A percentile compares a stretch with the other conserved stretches of the same genome.
Conservation (phyloP, 2,329 filamentous ascomycete genomes). For the Monosporascus sp. region DNA sequence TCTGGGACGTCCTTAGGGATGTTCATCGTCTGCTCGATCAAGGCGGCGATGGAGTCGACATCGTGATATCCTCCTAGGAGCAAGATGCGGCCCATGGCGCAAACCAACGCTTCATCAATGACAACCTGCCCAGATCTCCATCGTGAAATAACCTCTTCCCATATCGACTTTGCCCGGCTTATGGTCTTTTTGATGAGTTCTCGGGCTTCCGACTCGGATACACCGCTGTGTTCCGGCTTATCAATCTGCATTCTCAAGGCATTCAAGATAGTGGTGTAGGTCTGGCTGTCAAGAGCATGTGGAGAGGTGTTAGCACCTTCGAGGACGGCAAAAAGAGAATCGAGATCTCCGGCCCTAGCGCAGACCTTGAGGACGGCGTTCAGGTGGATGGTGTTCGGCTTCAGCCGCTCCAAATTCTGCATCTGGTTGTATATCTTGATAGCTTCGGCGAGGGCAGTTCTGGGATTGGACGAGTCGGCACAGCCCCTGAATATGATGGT, state of each 20-base stretch:
- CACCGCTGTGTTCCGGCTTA: conserved; percentile 22
- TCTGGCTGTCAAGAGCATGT: conserved; percentile 61
- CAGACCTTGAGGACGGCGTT: conserved; percentile 88
- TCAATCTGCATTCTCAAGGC: conserved; percentile 54
- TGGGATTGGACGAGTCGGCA: conserved; percentile 51
- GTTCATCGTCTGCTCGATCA: conserved; percentile 79
- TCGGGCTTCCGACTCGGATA: conserved; percentile 25
- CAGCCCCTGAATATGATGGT: conserved; percentile 78
- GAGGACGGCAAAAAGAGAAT: conserved; percentile 72
- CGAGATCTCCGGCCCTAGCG: conserved; percentile 66
- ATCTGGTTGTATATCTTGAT: conserved; percentile 75
- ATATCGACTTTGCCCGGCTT: conserved; percentile 66
- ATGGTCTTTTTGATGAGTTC: conserved; percentile 43
- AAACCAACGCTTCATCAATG: conserved; percentile 75
- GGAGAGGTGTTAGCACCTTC: conserved; percentile 62
- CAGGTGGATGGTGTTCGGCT: conserved; percentile 74
- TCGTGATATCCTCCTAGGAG: conserved; percentile 59
- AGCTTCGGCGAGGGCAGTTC: conserved; percentile 61
- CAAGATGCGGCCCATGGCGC: conserved; percentile 76
- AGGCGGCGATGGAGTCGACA: conserved; percentile 64
- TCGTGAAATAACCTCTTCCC: conserved; percentile 71
- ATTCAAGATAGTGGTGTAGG: conserved; percentile 80
- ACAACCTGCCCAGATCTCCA: conserved; percentile 67
- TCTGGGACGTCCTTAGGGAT: conserved; percentile 52
- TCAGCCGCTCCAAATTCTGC: conserved; percentile 55